Base-by-base conservation (phyloP, 805 yeast species). In the Starmerella floris region DNA sequence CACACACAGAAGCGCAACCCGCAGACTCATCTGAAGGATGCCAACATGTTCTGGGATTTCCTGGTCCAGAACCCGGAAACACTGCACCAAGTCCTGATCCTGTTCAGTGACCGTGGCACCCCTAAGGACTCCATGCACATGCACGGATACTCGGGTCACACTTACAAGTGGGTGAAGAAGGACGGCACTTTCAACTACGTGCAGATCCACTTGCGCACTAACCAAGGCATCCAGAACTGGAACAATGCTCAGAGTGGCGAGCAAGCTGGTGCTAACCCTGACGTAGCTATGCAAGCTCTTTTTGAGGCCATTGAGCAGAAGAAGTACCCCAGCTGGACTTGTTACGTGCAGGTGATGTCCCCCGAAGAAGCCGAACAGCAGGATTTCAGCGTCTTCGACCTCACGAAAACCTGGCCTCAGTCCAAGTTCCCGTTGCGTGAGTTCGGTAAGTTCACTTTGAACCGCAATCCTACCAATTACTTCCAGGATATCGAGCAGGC, bases 1-100 rank as follows among this genome's bases (percentile, higher is more conserved):
- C 82, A 76, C 64, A 73, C 82, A 20, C 82, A 76, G 62, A 77
- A 77, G 69, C 71, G 83, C 54, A 68, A 75, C 61, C 83, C 83
- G 17, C 68, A 72, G 54, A 76, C 81, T 19, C 69, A 71, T 51
- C 60, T 74, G 54, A 69, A 69, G 59, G 79, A 76, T 52, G 65
- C 76, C 20, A 62, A 70, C 48, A 61, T 63, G 60, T 68, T 67
- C 56, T 75, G 80, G 80, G 79, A 75, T 53, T 75, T 69, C 56
- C 63, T 66, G 46, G 59, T 68, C 26, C 67, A 68, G 52, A 75
- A 75, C 61, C 72, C 70, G 42, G 81, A 75, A 55, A 59, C 70
- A 10, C 59, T 70, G 35, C 80, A 75, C 58, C 79, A 75, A 59
- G 66, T 74, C 43, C 65, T 72, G 53, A 69, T 69, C 44, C 60